Evolutionary conservation across 208 protist genomes (phyloP), one percentile per base, ranked within the genome.

Genomic region (Wallacemonas sp.): DNA sequence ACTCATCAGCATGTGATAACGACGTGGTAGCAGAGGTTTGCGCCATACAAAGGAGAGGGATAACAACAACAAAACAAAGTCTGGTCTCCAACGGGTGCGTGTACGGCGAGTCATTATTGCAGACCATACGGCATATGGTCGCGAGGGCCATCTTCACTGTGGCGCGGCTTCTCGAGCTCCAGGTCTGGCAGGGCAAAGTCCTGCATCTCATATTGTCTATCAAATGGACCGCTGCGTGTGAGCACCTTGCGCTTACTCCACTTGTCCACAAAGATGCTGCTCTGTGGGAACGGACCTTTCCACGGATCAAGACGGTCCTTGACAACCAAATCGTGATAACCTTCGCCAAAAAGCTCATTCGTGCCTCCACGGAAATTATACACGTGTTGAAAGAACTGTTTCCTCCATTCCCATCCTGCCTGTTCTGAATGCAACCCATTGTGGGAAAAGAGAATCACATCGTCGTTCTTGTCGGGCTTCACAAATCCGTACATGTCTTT

Each of bases 131-230:
- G 90, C 90, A 96, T 96, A 63, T 93, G 72, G 41, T 90, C 77
- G 3, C 90, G 84, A 33, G 90, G 88, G 11, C 90, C 90, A 42
- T 94, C 87, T 56, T 93, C 86, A 1, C 76, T 65, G 64, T 92
- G 84, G n/a, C 81, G 70, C 17, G 86, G 77, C 66, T 80, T 86
- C 74, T 96, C 90, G 21, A 91, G 63, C 63, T 96, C 87, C 26
- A 96, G 47, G 61, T 96, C 90, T 11, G 90, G 90, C 9, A 96
- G 70, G 0, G 87, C 85, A 75, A 94, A 94, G 73, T 96, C 90
- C 53, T 96, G 90, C 90, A 96, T 96, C 62, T 96, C 90, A 69
- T 96, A 96, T 62, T 96, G 85, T 8, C 90, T 79, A 45, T 96
- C 90, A 75, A 96, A 96, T 6, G 90, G 90, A 0, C 90, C 90